phyloP scores from a whole-genome alignment of 2,329 filamentous ascomycete species.

The Venturiaceae sp. region DNA sequence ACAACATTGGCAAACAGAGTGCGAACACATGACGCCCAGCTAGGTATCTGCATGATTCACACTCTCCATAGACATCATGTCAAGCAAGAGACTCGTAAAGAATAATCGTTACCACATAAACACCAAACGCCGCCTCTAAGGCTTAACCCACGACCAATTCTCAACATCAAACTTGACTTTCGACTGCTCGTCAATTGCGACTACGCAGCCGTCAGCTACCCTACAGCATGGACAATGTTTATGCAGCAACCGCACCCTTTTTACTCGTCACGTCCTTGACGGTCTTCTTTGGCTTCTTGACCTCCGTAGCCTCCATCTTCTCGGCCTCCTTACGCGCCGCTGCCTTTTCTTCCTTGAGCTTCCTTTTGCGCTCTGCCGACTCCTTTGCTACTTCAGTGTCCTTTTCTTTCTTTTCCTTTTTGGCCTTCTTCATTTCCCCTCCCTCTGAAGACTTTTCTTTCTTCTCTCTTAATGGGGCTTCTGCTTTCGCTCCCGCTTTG shows the following conservation, averaged over 20 bases:
- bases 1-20: background rate
- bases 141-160: background rate
- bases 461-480: background rate
- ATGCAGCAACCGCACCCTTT: background rate
- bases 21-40: background rate
- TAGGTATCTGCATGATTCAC: background rate
- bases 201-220: background rate
- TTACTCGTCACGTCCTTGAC: background rate
- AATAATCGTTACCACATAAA: background rate
- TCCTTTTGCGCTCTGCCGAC: background rate
- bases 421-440: background rate
- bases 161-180: slow-evolving; percentile 1
- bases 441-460: too few relatives aligned
- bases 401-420: slow-evolving; percentile 1
- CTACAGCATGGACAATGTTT: background rate
- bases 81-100: too few relatives aligned
- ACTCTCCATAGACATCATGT: background rate
- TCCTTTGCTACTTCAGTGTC: background rate
- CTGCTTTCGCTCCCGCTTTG: background rate
- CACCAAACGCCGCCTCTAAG: background rate
- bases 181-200: background rate
- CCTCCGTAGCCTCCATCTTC: background rate
- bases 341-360: background rate
- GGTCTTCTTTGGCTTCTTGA: background rate
- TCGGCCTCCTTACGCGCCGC: background rate